Evolutionary conservation across 164 flowering plant species (phyloP).

Genomic region (Buxus sempervirens): DNA sequence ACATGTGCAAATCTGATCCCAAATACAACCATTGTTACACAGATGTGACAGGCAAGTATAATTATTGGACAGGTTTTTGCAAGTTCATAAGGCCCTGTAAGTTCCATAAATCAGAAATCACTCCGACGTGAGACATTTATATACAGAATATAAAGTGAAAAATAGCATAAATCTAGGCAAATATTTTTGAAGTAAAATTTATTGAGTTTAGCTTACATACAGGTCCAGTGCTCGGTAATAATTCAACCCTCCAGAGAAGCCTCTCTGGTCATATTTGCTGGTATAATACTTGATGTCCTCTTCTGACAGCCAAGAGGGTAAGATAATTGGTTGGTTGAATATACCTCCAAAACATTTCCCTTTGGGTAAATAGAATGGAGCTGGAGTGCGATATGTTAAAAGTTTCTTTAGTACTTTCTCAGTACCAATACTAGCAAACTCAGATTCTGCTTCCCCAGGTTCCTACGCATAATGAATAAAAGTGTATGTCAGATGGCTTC

Average conservation of each 20-base stretch:
- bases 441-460: constrained; percentile 57
- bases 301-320: constrained; percentile 64
- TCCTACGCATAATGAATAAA: constrained; percentile 27
- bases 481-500: not conserved
- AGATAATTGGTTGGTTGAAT: constrained; percentile 16
- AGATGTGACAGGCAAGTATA: not conserved
- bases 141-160: too few relatives aligned
- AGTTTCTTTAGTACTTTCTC: constrained; percentile 30
- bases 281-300: constrained; percentile 60
- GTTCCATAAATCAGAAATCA: not conserved
- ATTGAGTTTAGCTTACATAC: constrained; percentile 38
- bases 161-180: too few relatives aligned
- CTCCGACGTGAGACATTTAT: too few relatives aligned
- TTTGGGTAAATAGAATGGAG: constrained; percentile 44
- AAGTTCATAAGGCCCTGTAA: not conserved
- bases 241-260: constrained; percentile 78
- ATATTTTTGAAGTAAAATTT: not conserved
- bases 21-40: not conserved
- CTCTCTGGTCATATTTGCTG: constrained; percentile 39
- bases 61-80: not conserved
- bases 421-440: constrained; percentile 39
- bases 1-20: not conserved
- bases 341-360: constrained; percentile 33
- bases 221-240: constrained; percentile 59
- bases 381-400: constrained; percentile 31